A percentile compares a stretch with the other conserved stretches of the same genome.
These are phyloP conservation scores for Lactarius vividus DNA, from an alignment of 768 basidiomycete genomes.

Conservation along the genomic window DNA sequence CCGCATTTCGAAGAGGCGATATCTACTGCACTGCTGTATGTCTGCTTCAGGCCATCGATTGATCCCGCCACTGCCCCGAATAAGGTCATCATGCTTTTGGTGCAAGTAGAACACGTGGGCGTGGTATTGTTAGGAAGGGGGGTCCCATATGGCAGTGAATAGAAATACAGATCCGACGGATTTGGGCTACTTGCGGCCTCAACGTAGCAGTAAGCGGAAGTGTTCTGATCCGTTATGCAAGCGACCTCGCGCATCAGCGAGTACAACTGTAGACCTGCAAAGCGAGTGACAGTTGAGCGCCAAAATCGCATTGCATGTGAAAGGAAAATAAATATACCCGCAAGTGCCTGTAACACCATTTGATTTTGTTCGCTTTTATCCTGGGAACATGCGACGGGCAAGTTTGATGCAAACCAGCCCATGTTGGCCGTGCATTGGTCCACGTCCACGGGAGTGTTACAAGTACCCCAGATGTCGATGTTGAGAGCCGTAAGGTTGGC, in stretches of 20 bases:
- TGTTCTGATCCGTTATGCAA: slow-evolving; percentile 55
- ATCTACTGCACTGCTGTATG: slow-evolving; percentile 50
- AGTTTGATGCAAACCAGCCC: slow-evolving; percentile 52
- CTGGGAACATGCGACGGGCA: slow-evolving; percentile 50
- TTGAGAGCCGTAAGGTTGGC: slow-evolving; percentile 61
- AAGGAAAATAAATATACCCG: slow-evolving; percentile 40
- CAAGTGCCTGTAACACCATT: slow-evolving; percentile 53
- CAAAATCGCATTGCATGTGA: background rate
- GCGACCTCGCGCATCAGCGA: slow-evolving; percentile 56
- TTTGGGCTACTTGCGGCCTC: slow-evolving; percentile 55
- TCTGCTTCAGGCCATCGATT: slow-evolving; percentile 41
- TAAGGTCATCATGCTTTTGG: slow-evolving; percentile 52
- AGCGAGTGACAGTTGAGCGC: background rate
- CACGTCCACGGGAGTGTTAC: slow-evolving; percentile 53
- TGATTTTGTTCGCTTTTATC: slow-evolving; percentile 55
- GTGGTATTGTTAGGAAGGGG: slow-evolving; percentile 47
- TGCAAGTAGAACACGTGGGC: slow-evolving; percentile 64
- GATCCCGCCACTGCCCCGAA: slow-evolving; percentile 45
- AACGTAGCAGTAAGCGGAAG: slow-evolving; percentile 71
- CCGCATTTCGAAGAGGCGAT: slow-evolving; percentile 52
- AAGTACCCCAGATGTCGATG: slow-evolving; percentile 72
- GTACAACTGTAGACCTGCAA: slow-evolving; percentile 60
- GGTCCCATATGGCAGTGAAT: slow-evolving; percentile 61
- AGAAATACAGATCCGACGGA: slow-evolving; percentile 71
- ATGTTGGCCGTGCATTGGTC: slow-evolving; percentile 66